phyloP scores from a whole-genome alignment of 805 yeast genomes.

The Suhomyces kilbournensis region DNA sequence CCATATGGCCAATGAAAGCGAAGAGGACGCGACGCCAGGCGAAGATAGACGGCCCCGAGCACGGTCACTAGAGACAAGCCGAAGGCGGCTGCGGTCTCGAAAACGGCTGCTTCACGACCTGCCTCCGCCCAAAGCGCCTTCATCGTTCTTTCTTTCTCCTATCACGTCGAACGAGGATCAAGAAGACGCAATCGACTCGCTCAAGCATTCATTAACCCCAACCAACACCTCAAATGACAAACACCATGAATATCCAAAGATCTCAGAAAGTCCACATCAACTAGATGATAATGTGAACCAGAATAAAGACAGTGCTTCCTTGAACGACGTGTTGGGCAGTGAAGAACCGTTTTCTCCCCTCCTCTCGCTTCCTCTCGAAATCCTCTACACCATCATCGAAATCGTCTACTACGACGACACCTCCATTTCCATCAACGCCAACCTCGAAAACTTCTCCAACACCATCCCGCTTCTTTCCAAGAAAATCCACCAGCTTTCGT shows the following conservation, averaged over 20 bases:
- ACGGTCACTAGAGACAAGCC: not conserved
- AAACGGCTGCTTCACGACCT: conserved; percentile 4
- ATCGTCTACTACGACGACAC: conserved; percentile 54
- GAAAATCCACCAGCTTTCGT: conserved; percentile 55
- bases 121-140: conserved; percentile 3
- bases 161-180: conserved; percentile 9
- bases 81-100: not conserved
- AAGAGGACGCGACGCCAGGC: not conserved
- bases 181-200: no score
- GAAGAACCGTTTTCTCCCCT: conserved; percentile 10
- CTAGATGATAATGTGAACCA: no score
- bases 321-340: no score
- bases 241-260: no score
- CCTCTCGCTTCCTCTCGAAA: conserved; percentile 51
- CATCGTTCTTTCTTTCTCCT: conserved; percentile 9
- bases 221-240: no score
- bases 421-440: conserved; percentile 49
- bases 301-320: no score
- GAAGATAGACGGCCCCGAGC: not conserved
- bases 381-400: conserved; percentile 52
- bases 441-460: conserved; percentile 49
- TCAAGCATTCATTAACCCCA: no score
- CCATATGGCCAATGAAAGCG: not conserved
- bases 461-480: conserved; percentile 55
- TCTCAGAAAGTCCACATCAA: no score